These are phyloP conservation scores for Angomonas deanei DNA, from an alignment of 208 protist genomes.

Conservation along the genomic window DNA sequence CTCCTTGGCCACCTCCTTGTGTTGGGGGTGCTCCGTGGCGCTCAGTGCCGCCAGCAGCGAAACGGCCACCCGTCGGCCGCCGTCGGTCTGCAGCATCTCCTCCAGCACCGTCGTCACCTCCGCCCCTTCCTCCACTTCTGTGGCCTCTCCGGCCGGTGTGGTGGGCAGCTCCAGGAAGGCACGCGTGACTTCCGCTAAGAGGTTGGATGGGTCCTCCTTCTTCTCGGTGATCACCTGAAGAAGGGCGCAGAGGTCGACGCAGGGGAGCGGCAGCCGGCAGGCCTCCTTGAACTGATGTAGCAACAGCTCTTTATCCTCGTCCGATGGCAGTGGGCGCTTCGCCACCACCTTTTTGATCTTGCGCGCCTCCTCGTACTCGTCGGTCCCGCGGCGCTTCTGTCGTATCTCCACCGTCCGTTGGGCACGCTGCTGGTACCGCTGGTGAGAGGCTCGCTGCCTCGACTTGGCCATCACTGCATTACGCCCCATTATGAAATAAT, in stretches of 20 bases:
- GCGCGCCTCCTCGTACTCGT: slow-evolving; percentile 33
- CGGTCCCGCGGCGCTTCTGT: slow-evolving; percentile 44
- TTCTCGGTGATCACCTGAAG: slow-evolving; percentile 42
- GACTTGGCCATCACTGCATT: slow-evolving; percentile 50
- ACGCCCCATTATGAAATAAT: slow-evolving; percentile 49
- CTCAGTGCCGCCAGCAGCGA: slow-evolving; percentile 58
- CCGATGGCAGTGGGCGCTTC: slow-evolving; percentile 27
- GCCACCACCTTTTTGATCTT: slow-evolving; percentile 46
- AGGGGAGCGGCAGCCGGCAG: slow-evolving; percentile 57
- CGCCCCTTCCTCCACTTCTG: slow-evolving; percentile 27
- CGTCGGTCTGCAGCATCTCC: slow-evolving; percentile 75
- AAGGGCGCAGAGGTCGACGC: slow-evolving; percentile 59
- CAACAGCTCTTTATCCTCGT: slow-evolving; percentile 48
- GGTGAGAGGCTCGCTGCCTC: slow-evolving; percentile 46
- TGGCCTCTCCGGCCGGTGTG: slow-evolving; percentile 22
- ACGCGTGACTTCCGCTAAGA: slow-evolving; percentile 40
- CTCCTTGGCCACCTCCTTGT: slow-evolving; percentile 36
- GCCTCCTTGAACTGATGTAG: slow-evolving; percentile 70
- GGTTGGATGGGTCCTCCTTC: slow-evolving; percentile 24
- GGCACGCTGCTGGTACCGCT: slow-evolving; percentile 43
- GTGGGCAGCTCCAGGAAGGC: slow-evolving; percentile 43
- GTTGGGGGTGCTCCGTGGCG: slow-evolving; percentile 23
- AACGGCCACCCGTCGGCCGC: slow-evolving; percentile 62
- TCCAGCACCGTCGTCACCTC: slow-evolving; percentile 58
- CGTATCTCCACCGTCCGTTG: slow-evolving; percentile 49